phyloP scores from a whole-genome alignment of 768 basidiomycete species.

The Chalciporus piperatus region DNA sequence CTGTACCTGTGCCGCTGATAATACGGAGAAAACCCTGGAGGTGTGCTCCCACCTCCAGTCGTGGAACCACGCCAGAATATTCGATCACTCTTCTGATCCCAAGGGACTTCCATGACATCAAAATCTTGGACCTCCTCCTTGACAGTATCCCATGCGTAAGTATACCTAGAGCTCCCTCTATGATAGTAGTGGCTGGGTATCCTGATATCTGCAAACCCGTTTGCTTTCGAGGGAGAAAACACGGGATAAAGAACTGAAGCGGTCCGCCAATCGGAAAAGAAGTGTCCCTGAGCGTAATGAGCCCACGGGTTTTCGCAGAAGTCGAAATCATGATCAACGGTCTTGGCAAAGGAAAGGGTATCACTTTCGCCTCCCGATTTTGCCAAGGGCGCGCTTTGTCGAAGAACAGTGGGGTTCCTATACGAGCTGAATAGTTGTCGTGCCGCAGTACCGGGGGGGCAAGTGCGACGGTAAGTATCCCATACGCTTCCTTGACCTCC shows the following conservation, averaged over 20 bases:
- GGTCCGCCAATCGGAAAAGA: constrained; percentile 95
- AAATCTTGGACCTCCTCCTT: constrained; percentile 69
- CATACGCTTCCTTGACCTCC: constrained; percentile 78
- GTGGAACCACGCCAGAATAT: constrained; percentile 97
- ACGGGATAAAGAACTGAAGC: constrained; percentile 89
- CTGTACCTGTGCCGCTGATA: constrained; percentile 84
- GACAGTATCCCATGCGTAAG: constrained; percentile 87
- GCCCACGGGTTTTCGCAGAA: constrained; percentile 83
- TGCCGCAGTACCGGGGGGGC: constrained; percentile 72
- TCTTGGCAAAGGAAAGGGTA: constrained; percentile 62
- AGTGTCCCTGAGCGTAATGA: constrained; percentile 88
- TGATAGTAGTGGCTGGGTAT: constrained; percentile 98
- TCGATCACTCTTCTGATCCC: constrained; percentile 84
- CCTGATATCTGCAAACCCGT: constrained; percentile 84
- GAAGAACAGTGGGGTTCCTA: constrained; percentile 43
- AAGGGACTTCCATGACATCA: constrained; percentile 84
- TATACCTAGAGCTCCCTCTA: constrained; percentile 74
- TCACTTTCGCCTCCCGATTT: constrained; percentile 34
- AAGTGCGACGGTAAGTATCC: constrained; percentile 94
- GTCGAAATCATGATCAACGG: constrained; percentile 64
- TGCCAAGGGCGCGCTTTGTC: constrained; percentile 26
- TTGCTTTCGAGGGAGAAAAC: constrained; percentile 86
- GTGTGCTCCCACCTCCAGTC: constrained; percentile 89
- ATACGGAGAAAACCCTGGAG: constrained; percentile 74
- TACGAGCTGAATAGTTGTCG: constrained; percentile 81